Evolutionary conservation across 768 basidiomycete genomes (phyloP).

Genomic region (Cantharellus cinnabarinus): DNA sequence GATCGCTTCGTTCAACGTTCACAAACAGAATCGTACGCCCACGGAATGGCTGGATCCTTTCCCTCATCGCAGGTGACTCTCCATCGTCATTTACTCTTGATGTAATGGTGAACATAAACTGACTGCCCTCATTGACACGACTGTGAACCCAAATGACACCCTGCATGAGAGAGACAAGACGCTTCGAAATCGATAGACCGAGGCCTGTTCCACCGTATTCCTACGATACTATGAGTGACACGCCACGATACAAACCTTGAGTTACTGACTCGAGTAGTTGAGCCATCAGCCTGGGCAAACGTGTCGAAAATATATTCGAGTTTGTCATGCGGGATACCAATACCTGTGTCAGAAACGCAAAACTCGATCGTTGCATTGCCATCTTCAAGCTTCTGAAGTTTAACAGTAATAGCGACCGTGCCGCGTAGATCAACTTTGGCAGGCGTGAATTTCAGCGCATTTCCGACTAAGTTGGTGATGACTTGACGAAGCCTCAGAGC

Average conservation of each 20-base stretch:
- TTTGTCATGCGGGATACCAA: slow-evolving; percentile 97
- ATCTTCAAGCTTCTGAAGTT: slow-evolving; percentile 45
- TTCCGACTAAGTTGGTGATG: slow-evolving; percentile 86
- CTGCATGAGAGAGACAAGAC: slow-evolving; percentile 90
- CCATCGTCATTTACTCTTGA: slow-evolving; percentile 48
- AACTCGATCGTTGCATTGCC: slow-evolving; percentile 82
- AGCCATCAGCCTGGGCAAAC: slow-evolving; percentile 96
- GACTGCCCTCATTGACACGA: slow-evolving; percentile 78
- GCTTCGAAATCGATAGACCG: slow-evolving; percentile 92
- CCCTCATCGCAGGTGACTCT: slow-evolving; percentile 31
- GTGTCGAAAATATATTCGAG: slow-evolving; percentile 97
- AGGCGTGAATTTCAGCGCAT: slow-evolving; percentile 94
- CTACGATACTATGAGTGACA: slow-evolving; percentile 20
- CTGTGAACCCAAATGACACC: slow-evolving; percentile 99
- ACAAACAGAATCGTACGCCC: slow-evolving; percentile 82
- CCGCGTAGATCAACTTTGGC: slow-evolving; percentile 60
- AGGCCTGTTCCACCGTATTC: slow-evolving; percentile 97
- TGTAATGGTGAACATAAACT: slow-evolving; percentile 91
- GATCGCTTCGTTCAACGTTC: slow-evolving; percentile 60
- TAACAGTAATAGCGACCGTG: slow-evolving; percentile 73
- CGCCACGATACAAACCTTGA: neutral
- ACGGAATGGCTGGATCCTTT: slow-evolving; percentile 33
- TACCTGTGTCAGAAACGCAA: slow-evolving; percentile 94
- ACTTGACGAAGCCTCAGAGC: slow-evolving; percentile 86
- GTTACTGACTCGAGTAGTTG: slow-evolving; percentile 65